Percentiles rank a stretch among this genome's conserved stretches.
phyloP scores from a whole-genome alignment of 2,329 filamentous ascomycete species.

The Thyridium curvatum region DNA sequence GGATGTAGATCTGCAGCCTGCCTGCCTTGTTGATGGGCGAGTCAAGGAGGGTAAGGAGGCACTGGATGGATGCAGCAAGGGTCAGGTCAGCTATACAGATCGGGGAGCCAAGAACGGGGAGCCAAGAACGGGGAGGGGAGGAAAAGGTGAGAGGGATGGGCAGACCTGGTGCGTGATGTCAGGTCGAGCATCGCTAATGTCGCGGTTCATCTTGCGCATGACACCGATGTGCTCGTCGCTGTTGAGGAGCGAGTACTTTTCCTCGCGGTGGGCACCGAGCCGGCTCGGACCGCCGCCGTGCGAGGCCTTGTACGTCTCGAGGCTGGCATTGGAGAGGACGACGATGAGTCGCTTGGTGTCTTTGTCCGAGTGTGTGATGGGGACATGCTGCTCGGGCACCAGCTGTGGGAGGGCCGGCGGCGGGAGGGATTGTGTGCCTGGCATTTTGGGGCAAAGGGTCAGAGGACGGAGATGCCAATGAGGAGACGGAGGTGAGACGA shows the following conservation, averaged over 20 bases:
- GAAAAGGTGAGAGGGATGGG: conserved; percentile 9
- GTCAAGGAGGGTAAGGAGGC: conserved; percentile 91
- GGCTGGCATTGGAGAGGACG: conserved; percentile 91
- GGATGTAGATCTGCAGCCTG: conserved; percentile 96
- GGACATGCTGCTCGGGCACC: conserved; percentile 84
- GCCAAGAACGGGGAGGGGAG: conserved; percentile 12
- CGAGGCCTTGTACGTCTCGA: conserved; percentile 94
- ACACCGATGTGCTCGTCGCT: conserved; percentile 98
- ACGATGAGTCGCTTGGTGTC: conserved; percentile 89
- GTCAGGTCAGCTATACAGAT: not conserved
- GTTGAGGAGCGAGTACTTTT: conserved; percentile 96
- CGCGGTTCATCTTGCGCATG: conserved; percentile 98
- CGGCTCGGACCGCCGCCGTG: conserved; percentile 57
- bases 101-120: not conserved
- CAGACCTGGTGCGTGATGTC: conserved; percentile 96
- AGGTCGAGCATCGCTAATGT: conserved; percentile 94
- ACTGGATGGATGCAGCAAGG: conserved; percentile 47
- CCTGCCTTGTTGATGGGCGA: conserved; percentile 98
- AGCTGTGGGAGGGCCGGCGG: conserved; percentile 86
- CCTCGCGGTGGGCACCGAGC: conserved; percentile 61
- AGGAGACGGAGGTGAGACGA: too few relatives aligned
- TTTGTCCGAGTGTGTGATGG: conserved; percentile 82
- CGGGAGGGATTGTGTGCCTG: conserved; percentile 91
- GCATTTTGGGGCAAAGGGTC: conserved; percentile 12
- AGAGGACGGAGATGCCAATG: not conserved